A percentile compares a stretch with the other conserved stretches of the same genome.
These are phyloP conservation scores for Triglochin maritima DNA, from an alignment of 106 monocot genomes.

Conservation along the genomic window DNA sequence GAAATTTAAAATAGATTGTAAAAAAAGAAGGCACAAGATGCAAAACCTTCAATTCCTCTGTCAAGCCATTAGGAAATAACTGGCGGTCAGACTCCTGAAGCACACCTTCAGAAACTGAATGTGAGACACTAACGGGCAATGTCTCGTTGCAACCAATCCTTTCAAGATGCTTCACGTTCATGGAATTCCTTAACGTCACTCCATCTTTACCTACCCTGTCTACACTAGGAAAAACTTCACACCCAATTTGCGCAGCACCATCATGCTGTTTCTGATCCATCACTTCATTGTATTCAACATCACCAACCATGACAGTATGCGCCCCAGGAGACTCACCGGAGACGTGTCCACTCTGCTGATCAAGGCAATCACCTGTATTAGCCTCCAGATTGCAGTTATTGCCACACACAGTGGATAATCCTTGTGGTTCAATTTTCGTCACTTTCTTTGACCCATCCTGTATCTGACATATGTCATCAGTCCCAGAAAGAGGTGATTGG, in stretches of 20 bases:
- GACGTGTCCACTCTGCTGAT: no score
- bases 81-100: slow-evolving; percentile 6
- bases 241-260: not conserved
- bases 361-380: no score
- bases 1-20: slow-evolving; percentile 2
- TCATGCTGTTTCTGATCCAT: not conserved
- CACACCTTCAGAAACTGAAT: not conserved
- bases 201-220: slow-evolving; percentile 1
- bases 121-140: not conserved
- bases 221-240: not conserved
- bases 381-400: not conserved
- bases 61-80: slow-evolving; percentile 8
- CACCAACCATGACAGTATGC: not conserved
- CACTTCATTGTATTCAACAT: not conserved
- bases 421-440: not conserved
- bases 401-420: not conserved
- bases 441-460: no score
- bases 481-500: not conserved
- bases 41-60: slow-evolving; percentile 23
- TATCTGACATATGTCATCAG: no score
- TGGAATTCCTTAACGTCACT: not conserved
- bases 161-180: not conserved
- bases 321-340: not conserved
- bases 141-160: slow-evolving; percentile 1
- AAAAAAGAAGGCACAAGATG: not conserved